Percentiles rank a stretch among this genome's conserved stretches.
Conservation (phyloP, 805 yeast genomes). For the Zygosaccharomyces siamensis region DNA sequence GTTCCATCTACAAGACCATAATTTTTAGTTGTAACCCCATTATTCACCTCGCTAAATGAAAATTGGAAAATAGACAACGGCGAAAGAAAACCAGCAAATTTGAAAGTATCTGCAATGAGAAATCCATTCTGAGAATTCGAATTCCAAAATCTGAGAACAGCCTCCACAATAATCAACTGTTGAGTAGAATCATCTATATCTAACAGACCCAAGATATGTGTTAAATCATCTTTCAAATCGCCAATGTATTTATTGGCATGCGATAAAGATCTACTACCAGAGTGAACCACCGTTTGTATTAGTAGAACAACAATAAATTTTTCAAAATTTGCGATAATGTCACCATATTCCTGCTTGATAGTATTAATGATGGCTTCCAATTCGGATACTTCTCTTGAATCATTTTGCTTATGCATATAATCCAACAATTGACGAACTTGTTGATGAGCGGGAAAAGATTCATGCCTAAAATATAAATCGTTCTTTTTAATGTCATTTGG, state of each 20-base stretch:
- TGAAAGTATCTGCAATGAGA: constrained; percentile 51
- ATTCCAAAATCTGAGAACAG: constrained; percentile 61
- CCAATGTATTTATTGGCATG: constrained; percentile 58
- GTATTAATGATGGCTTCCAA: constrained; percentile 29
- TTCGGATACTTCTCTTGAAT: constrained; percentile 30
- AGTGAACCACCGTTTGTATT: constrained; percentile 67
- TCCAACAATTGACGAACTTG: constrained; percentile 38
- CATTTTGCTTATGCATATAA: constrained; percentile 34
- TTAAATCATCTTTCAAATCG: constrained; percentile 38
- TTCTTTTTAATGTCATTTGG: constrained; percentile 33
- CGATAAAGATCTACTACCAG: constrained; percentile 85
- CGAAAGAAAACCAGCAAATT: constrained; percentile 42
- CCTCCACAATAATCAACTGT: constrained; percentile 46
- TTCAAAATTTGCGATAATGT: constrained; percentile 36
- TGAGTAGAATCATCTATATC: constrained; percentile 31
- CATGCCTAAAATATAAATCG: constrained; percentile 38
- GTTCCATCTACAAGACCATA: constrained; percentile 42
- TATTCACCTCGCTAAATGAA: constrained; percentile 36
- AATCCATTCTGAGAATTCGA: constrained; percentile 61
- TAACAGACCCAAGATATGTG: constrained; percentile 29
- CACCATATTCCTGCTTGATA: constrained; percentile 29
- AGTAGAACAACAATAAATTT: constrained; percentile 54
- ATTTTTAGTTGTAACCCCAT: constrained; percentile 15
- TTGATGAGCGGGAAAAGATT: constrained; percentile 36
- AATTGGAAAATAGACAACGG: constrained; percentile 41